phyloP scores from a whole-genome alignment of 768 basidiomycete genomes.

The Trametes punicea region DNA sequence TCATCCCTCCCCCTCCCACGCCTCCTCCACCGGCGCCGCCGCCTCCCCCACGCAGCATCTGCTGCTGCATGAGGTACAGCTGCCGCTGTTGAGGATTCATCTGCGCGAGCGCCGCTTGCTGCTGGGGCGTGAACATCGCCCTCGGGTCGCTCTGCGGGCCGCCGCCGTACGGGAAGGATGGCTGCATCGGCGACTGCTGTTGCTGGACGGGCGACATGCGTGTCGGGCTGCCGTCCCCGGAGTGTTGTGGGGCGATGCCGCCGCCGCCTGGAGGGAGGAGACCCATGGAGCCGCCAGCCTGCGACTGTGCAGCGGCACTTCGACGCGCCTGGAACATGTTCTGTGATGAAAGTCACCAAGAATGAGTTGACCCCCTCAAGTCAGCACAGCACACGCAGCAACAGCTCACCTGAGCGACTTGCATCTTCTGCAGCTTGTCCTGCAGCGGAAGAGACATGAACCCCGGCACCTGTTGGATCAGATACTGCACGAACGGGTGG shows the following conservation, averaged over 20 bases:
- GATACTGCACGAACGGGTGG: conserved; percentile 58
- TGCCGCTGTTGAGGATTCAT: conserved; percentile 43
- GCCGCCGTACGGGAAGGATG: conserved; percentile 11
- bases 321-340: conserved; percentile 32
- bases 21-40: not conserved
- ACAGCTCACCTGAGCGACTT: conserved; percentile 46
- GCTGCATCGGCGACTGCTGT: conserved; percentile 23
- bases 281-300: conserved; percentile 13
- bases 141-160: conserved; percentile 8
- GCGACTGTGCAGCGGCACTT: conserved; percentile 26
- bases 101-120: conserved; percentile 23
- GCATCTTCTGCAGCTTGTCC: conserved; percentile 59
- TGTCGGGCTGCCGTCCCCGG: conserved; percentile 23
- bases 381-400: not conserved
- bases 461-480: conserved; percentile 48
- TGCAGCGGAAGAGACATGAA: conserved; percentile 50
- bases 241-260: conserved; percentile 16
- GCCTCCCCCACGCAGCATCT: conserved; percentile 23
- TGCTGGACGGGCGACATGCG: conserved; percentile 25
- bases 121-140: conserved; percentile 23
- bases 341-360: not conserved
- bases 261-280: conserved; percentile 10
- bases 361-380: too few species aligned
- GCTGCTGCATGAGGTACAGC: conserved; percentile 39
- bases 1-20: conserved; percentile 13